phyloP scores from a whole-genome alignment of 306 rosid species.

The Calophaca sinica region DNA sequence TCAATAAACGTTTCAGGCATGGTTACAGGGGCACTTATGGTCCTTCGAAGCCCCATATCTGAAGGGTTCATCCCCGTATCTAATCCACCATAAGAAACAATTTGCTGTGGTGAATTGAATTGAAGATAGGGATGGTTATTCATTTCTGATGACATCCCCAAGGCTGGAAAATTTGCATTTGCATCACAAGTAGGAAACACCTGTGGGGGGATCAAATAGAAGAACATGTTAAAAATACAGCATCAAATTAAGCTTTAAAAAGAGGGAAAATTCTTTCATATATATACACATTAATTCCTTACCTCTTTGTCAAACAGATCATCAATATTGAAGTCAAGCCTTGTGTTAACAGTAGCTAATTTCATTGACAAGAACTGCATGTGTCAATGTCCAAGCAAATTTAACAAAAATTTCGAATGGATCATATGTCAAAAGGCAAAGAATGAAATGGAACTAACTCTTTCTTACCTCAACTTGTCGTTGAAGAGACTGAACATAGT shows the following conservation, averaged over 20 bases:
- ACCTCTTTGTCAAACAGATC: conserved; percentile 83
- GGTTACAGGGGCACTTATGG: conserved; percentile 65
- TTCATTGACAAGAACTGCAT: conserved; percentile 97
- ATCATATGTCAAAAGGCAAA: no score
- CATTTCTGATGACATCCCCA: conserved; percentile 66
- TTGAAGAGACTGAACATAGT: conserved; percentile 97
- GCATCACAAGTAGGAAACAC: conserved; percentile 59
- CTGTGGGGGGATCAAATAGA: conserved; percentile 50
- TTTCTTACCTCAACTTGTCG: conserved; percentile 81
- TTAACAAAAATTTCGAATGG: no score
- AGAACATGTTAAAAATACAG: not conserved
- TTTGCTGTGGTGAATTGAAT: conserved; percentile 63
- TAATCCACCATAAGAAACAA: conserved; percentile 61
- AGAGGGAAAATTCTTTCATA: no score
- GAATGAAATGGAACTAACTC: conserved; percentile 29
- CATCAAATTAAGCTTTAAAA: no score
- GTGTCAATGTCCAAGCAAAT: not conserved
- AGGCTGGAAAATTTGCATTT: conserved; percentile 56
- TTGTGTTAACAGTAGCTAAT: conserved; percentile 85
- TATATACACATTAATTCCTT: conserved; percentile 9
- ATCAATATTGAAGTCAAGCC: conserved; percentile 72
- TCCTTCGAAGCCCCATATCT: conserved; percentile 63
- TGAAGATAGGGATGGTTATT: conserved; percentile 56
- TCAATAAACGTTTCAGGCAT: conserved; percentile 72
- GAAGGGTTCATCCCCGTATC: conserved; percentile 60